Conservation (phyloP, 1,284 basidiomycete genomes). For the Lentinula novae-zelandiae region DNA sequence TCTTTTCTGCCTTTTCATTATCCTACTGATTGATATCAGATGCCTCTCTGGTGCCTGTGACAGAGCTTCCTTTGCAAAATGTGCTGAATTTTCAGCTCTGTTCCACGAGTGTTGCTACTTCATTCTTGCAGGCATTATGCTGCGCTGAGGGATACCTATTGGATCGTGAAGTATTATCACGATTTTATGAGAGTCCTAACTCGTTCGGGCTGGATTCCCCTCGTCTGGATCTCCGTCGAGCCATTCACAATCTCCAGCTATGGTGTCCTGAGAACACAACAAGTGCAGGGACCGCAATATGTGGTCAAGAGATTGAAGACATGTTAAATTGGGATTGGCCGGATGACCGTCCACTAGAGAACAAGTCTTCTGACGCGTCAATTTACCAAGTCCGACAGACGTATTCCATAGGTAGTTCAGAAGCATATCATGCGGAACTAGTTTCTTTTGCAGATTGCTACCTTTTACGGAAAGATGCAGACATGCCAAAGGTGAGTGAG, state of each 20-base stretch:
- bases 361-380: constrained; percentile 20
- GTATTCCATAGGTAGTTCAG: constrained; percentile 7
- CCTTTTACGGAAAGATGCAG: constrained; percentile 34
- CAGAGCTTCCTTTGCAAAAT: constrained; percentile 75
- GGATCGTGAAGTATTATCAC: constrained; percentile 28
- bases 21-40: constrained; percentile 43
- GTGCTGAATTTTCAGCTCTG: constrained; percentile 68
- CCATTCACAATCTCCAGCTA: constrained; percentile 59
- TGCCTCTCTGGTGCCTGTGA: constrained; percentile 62
- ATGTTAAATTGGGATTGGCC: constrained; percentile 6
- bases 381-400: constrained; percentile 2
- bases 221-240: constrained; percentile 53
- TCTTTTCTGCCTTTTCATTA: constrained; percentile 14
- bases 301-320: constrained; percentile 3
- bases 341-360: constrained; percentile 10
- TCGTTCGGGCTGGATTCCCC: constrained; percentile 8
- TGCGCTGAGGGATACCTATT: constrained; percentile 50
- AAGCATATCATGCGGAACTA: constrained; percentile 34
- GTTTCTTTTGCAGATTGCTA: constrained; percentile 56
- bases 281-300: constrained; percentile 16
- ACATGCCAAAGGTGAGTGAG: constrained; percentile 41
- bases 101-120: constrained; percentile 50
- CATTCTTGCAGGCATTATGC: constrained; percentile 72
- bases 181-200: constrained; percentile 34
- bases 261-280: constrained; percentile 27